Evolutionary conservation across 306 rosid species (phyloP).

Genomic region (Dalbergia cultrata): DNA sequence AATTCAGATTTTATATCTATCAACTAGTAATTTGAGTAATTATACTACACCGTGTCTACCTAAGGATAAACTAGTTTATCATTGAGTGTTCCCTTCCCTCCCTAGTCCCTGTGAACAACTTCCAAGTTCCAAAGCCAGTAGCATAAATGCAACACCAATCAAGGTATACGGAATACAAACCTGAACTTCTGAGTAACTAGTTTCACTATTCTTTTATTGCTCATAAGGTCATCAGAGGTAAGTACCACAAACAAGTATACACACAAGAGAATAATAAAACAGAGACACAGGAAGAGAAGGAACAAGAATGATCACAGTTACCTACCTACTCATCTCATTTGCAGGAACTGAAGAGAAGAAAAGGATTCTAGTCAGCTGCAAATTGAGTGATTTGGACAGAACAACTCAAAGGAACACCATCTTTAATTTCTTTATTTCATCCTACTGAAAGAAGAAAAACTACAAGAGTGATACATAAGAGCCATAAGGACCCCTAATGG

Average conservation of each 20-base stretch:
- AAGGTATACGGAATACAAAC: conserved; percentile 20
- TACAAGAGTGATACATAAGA: conserved; percentile 38
- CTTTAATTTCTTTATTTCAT: conserved; percentile 46
- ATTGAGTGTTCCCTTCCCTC: conserved; percentile 6
- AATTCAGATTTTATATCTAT: background rate
- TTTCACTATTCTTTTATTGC: conserved; percentile 27
- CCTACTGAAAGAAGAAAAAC: conserved; percentile 38
- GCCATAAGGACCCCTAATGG: conserved; percentile 60
- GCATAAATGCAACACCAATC: conserved; percentile 7
- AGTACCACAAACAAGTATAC: conserved; percentile 44
- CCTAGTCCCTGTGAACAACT: conserved; percentile 3
- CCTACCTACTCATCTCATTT: conserved; percentile 46
- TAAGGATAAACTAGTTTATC: background rate
- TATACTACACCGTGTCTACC: background rate
- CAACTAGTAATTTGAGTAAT: background rate
- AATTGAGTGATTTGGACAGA: conserved; percentile 42
- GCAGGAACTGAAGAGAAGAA: conserved; percentile 53
- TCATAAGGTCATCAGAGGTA: conserved; percentile 36
- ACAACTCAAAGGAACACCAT: conserved; percentile 47
- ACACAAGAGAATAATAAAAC: conserved; percentile 14
- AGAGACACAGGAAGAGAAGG: conserved; percentile 20
- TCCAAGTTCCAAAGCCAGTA: conserved; percentile 19
- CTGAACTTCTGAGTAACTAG: conserved; percentile 34
- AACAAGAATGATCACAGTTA: conserved; percentile 41
- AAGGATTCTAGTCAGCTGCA: conserved; percentile 52